Evolutionary conservation across 805 yeast genomes (phyloP).

Genomic region (Pichia insulana): DNA sequence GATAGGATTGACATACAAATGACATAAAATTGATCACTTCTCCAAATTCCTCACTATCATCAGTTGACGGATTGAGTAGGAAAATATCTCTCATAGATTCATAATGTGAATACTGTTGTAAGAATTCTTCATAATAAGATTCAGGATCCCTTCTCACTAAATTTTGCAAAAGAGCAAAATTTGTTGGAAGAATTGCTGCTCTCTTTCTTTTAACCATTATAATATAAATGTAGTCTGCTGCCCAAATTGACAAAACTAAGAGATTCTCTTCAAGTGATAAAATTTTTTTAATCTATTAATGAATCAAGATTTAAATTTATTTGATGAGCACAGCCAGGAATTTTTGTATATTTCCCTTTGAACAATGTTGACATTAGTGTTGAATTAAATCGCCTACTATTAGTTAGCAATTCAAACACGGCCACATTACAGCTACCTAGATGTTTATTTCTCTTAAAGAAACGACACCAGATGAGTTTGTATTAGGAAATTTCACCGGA

Average conservation of each 20-base stretch:
- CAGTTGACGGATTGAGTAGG: constrained; percentile 57
- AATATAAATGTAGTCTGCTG: background rate
- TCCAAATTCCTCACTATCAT: constrained; percentile 57
- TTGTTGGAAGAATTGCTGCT: constrained; percentile 89
- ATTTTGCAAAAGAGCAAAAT: constrained; percentile 85
- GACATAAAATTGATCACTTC: constrained; percentile 86
- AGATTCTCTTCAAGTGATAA: background rate
- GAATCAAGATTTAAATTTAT: no score
- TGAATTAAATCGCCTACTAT: no score
- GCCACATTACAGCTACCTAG: no score
- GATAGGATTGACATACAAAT: constrained; percentile 86
- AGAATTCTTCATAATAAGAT: constrained; percentile 88
- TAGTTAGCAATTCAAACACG: no score
- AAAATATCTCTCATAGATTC: constrained; percentile 85
- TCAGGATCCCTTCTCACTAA: constrained; percentile 89
- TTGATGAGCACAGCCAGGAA: no score
- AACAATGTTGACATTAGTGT: no score
- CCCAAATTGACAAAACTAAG: no score
- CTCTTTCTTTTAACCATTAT: constrained; percentile 79
- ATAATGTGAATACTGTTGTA: constrained; percentile 88
- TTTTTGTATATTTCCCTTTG: no score
- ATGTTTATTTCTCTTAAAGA: background rate
- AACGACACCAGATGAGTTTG: background rate
- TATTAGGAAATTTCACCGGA: background rate
- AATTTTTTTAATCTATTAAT: no score